phyloP scores from a whole-genome alignment of 805 yeast genomes.

The Yarrowia keelungensis region DNA sequence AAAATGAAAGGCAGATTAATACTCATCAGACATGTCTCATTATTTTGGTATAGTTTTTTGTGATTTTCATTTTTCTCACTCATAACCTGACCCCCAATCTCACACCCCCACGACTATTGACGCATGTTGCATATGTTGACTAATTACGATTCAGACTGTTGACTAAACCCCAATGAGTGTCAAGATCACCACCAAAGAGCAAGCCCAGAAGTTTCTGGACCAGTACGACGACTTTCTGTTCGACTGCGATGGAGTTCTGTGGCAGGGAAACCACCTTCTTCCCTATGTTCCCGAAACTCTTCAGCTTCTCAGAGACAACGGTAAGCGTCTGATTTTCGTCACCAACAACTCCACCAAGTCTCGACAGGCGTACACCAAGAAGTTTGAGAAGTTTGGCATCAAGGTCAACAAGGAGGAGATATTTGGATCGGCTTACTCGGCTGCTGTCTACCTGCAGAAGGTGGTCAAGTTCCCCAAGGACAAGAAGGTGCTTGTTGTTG shows the following conservation, averaged over 20 bases:
- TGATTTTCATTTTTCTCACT: neutral
- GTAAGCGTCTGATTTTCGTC: constrained; percentile 83
- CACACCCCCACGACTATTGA: constrained; percentile 4
- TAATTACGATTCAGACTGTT: neutral
- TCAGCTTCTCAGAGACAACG: constrained; percentile 58
- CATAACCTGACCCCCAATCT: constrained; percentile 2
- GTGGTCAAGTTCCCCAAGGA: constrained; percentile 75
- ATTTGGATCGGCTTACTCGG: constrained; percentile 90
- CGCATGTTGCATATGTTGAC: neutral
- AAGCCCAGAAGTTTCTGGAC: constrained; percentile 58
- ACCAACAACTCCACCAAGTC: constrained; percentile 96
- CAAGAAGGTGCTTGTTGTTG: constrained; percentile 86
- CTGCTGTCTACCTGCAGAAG: constrained; percentile 83
- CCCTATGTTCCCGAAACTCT: constrained; percentile 83
- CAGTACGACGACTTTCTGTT: constrained; percentile 85
- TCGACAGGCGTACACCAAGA: constrained; percentile 73
- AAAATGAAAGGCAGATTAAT: neutral
- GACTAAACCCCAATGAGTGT: constrained; percentile 11
- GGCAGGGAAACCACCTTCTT: constrained; percentile 85
- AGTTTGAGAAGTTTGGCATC: constrained; percentile 69
- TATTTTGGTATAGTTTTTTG: neutral
- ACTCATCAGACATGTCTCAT: neutral
- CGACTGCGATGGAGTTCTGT: constrained; percentile 97
- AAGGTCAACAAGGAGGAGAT: constrained; percentile 64
- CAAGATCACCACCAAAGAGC: constrained; percentile 45